These are phyloP conservation scores for bread wheat (Triticum aestivum) DNA, from an alignment of 176 grass and related monocot genomes.

Conservation along the genomic window DNA sequence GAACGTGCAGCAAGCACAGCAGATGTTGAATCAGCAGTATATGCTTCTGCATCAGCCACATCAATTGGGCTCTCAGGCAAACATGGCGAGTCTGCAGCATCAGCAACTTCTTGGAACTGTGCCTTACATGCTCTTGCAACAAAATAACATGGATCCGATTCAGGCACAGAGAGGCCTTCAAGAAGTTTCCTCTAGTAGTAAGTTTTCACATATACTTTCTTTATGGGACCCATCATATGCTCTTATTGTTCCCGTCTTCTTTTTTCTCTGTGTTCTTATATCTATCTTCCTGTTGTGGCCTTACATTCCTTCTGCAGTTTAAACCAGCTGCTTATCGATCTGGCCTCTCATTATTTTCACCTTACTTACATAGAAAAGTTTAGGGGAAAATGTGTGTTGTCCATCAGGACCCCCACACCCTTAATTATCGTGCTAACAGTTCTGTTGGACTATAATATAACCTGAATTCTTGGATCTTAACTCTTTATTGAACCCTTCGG, in stretches of 20 bases:
- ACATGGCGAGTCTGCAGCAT: constrained; percentile 55
- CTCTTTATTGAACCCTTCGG: neutral
- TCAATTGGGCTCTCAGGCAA: constrained; percentile 47
- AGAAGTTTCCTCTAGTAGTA: constrained; percentile 89
- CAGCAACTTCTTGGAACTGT: constrained; percentile 59
- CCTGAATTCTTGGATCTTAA: neutral
- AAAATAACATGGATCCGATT: constrained; percentile 60
- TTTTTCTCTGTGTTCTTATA: neutral
- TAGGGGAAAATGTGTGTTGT: neutral
- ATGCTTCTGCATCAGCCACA: constrained; percentile 53
- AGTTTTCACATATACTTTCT: constrained; percentile 29
- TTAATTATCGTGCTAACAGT: neutral
- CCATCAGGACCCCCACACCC: neutral
- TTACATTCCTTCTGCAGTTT: neutral
- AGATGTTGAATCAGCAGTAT: no score
- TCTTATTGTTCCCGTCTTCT: neutral
- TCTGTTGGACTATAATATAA: neutral
- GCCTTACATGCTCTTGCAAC: constrained; percentile 59
- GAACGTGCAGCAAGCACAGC: no score
- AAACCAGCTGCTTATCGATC: neutral
- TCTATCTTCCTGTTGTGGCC: neutral
- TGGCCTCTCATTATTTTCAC: neutral
- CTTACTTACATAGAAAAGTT: neutral
- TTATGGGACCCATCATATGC: neutral
- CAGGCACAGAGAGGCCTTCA: constrained; percentile 53